Evolutionary conservation across 2,329 filamentous ascomycete species (phyloP).

Genomic region (Fusarium nisikadoi): DNA sequence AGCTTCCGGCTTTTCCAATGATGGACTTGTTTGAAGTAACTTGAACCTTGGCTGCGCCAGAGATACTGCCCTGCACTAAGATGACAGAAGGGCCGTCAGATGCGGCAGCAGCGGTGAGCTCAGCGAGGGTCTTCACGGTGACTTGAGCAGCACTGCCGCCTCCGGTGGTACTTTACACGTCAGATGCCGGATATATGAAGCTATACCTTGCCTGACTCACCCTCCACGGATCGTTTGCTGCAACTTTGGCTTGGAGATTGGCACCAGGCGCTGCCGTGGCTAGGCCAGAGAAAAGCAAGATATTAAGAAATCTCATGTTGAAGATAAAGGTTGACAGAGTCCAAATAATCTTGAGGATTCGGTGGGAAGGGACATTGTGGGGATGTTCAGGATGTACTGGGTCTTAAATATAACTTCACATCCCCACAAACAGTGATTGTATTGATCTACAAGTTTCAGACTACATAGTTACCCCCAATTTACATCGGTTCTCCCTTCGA

Average conservation of each 20-base stretch:
- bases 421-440: rapidly evolving
- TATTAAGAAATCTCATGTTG: conserved; percentile 14
- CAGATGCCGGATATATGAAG: rapidly evolving
- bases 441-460: rapidly evolving
- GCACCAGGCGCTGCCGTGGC: conserved; percentile 11
- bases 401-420: background rate
- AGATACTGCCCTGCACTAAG: conserved; percentile 35
- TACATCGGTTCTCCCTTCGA: background rate
- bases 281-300: background rate
- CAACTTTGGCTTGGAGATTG: conserved; percentile 16
- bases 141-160: conserved; percentile 21
- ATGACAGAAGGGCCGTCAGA: conserved; percentile 26
- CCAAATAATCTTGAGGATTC: rapidly evolving
- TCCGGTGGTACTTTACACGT: conserved; percentile 21
- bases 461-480: background rate
- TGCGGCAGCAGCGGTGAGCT: conserved; percentile 30
- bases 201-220: background rate
- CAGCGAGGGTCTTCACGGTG: conserved; percentile 30
- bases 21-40: conserved; percentile 40
- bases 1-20: conserved; percentile 37
- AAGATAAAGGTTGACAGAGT: rapidly evolving
- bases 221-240: conserved; percentile 32
- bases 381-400: background rate
- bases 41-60: conserved; percentile 39
- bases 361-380: no score